These are phyloP conservation scores for Phylloporus arenicola DNA, from an alignment of 768 basidiomycete genomes.

Conservation along the genomic window DNA sequence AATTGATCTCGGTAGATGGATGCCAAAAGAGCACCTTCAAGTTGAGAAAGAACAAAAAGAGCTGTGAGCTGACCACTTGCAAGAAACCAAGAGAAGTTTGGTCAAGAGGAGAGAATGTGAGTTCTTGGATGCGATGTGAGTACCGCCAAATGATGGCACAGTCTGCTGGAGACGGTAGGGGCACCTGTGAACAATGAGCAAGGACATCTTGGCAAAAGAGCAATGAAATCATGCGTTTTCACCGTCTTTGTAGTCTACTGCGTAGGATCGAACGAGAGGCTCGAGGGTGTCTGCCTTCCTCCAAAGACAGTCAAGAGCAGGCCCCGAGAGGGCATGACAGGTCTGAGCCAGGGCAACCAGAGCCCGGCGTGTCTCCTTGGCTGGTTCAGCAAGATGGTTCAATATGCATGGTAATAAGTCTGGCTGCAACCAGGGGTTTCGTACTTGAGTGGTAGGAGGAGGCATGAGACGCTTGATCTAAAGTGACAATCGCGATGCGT, in stretches of 20 bases:
- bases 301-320: neutral
- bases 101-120: neutral
- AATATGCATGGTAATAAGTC: neutral
- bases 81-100: neutral
- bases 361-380: neutral
- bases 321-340: too few species aligned
- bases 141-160: neutral
- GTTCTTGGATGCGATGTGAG: neutral
- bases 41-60: neutral
- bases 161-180: neutral
- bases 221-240: neutral
- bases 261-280: neutral
- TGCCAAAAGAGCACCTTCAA: constrained; percentile 1
- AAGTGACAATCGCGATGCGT: too few species aligned
- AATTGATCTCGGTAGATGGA: too few species aligned
- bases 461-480: too few species aligned
- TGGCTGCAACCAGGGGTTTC: neutral
- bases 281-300: neutral
- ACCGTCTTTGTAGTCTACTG: neutral
- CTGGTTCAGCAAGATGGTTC: neutral
- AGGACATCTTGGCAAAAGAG: neutral
- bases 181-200: too few species aligned
- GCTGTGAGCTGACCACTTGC: neutral
- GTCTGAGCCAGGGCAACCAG: neutral
- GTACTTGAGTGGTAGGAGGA: neutral